These are phyloP conservation scores for Penicillium samsonianum DNA, from an alignment of 495 filamentous ascomycete genomes.

Conservation along the genomic window DNA sequence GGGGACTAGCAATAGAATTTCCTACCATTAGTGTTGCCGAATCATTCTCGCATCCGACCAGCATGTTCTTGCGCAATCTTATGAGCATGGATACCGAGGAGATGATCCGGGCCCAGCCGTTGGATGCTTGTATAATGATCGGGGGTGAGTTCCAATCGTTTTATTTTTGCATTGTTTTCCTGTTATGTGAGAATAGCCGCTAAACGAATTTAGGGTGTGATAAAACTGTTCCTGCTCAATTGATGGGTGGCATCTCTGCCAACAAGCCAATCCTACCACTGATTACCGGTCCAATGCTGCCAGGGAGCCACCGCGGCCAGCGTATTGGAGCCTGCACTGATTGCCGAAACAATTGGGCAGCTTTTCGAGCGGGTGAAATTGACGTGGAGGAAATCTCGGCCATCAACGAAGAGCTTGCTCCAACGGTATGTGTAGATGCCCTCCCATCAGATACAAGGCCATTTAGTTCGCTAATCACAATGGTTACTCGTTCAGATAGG, in stretches of 20 bases:
- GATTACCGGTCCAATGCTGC: slow-evolving; percentile 68
- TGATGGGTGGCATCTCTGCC: slow-evolving; percentile 70
- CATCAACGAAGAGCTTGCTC: slow-evolving; percentile 68
- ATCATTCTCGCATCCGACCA: slow-evolving; percentile 62
- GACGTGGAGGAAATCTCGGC: slow-evolving; percentile 66
- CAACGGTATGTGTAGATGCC: slow-evolving; percentile 48
- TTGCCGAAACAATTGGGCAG: slow-evolving; percentile 68
- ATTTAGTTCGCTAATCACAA: neutral
- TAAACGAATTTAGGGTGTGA: slow-evolving; percentile 54
- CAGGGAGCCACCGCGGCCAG: slow-evolving; percentile 58
- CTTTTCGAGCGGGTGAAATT: slow-evolving; percentile 57
- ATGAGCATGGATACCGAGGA: slow-evolving; percentile 77
- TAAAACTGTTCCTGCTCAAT: slow-evolving; percentile 67
- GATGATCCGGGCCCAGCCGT: slow-evolving; percentile 66
- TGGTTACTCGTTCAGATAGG: slow-evolving; percentile 45
- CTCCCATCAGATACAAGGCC: neutral
- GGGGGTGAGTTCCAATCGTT: slow-evolving; percentile 49
- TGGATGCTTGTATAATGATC: slow-evolving; percentile 64
- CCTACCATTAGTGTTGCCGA: slow-evolving; percentile 68
- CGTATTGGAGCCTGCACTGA: slow-evolving; percentile 68
- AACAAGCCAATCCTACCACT: slow-evolving; percentile 66
- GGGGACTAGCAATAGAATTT: slow-evolving; percentile 64
- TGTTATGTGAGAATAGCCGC: neutral
- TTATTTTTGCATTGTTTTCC: neutral
- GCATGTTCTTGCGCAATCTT: slow-evolving; percentile 67